Percentiles rank a stretch among this genome's conserved stretches.
phyloP scores from a whole-genome alignment of 2,329 filamentous ascomycete species.

The Simplicillium aogashimaense region DNA sequence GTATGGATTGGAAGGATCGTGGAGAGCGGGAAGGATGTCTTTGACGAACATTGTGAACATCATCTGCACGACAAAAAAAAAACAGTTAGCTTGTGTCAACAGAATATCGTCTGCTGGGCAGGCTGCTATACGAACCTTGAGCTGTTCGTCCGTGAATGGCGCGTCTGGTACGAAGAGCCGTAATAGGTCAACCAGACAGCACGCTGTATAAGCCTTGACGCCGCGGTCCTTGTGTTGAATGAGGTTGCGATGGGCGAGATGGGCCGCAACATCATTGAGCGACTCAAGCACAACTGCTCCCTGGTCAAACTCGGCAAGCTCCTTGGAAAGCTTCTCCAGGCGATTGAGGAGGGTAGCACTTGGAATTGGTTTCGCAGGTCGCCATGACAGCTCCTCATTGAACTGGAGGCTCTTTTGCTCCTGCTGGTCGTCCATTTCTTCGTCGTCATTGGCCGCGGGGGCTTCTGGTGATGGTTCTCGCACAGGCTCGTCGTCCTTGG shows the following conservation, averaged over 20 bases:
- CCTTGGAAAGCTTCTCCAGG: slow-evolving; percentile 69
- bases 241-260: slow-evolving; percentile 73
- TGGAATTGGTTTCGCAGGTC: slow-evolving; percentile 79
- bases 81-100: slow-evolving; percentile 11
- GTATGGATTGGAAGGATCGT: slow-evolving; percentile 81
- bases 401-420: slow-evolving; percentile 53
- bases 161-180: slow-evolving; percentile 89
- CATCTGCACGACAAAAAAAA: slow-evolving; percentile 53
- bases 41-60: slow-evolving; percentile 86
- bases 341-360: slow-evolving; percentile 74
- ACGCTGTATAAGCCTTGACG: slow-evolving; percentile 79
- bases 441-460: slow-evolving; percentile 5
- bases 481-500: no score
- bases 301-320: slow-evolving; percentile 79
- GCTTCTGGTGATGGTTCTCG: slow-evolving; percentile 7
- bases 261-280: slow-evolving; percentile 73
- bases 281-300: slow-evolving; percentile 76
- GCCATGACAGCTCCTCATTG: slow-evolving; percentile 81
- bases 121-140: slow-evolving; percentile 51
- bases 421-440: slow-evolving; percentile 12
- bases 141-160: slow-evolving; percentile 79
- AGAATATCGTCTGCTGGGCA: neutral
- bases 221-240: slow-evolving; percentile 88
- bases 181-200: slow-evolving; percentile 88
- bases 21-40: slow-evolving; percentile 73